These are phyloP conservation scores for Podospora comata DNA, from an alignment of 495 filamentous ascomycete genomes.

Conservation along the genomic window DNA sequence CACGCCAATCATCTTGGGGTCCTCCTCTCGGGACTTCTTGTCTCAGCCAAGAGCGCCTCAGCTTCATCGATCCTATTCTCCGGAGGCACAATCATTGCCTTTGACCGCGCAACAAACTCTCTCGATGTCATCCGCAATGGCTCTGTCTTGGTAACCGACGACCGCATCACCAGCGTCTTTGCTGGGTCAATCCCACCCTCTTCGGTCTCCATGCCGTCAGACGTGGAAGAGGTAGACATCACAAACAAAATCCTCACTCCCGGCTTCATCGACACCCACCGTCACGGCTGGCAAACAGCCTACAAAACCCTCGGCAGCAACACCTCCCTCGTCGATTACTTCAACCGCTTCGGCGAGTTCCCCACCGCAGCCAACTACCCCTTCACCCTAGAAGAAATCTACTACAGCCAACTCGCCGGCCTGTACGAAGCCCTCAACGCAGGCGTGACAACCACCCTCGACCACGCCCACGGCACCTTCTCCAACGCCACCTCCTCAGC, in stretches of 20 bases:
- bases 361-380: conserved; percentile 12
- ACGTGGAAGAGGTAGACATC: conserved; percentile 41
- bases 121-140: conserved; percentile 40
- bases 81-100: conserved; percentile 45
- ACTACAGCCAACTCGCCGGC: conserved; percentile 41
- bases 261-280: conserved; percentile 55
- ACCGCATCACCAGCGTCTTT: conserved; percentile 38
- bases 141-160: conserved; percentile 38
- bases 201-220: conserved; percentile 12
- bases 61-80: conserved; percentile 35
- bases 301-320: conserved; percentile 40
- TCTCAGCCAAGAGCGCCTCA: not conserved
- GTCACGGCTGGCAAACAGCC: conserved; percentile 51
- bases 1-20: too few relatives aligned
- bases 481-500: conserved; percentile 29
- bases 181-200: conserved; percentile 7
- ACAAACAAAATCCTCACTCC: conserved; percentile 47
- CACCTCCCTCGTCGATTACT: conserved; percentile 34
- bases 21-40: too few relatives aligned
- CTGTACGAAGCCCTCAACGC: conserved; percentile 40
- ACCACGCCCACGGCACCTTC: conserved; percentile 37
- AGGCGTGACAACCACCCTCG: conserved; percentile 37
- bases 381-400: conserved; percentile 36
- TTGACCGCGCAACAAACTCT: conserved; percentile 32
- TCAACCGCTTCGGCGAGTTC: conserved; percentile 27